Evolutionary conservation across 768 basidiomycete species (phyloP).

Genomic region (Boletus fagicola): DNA sequence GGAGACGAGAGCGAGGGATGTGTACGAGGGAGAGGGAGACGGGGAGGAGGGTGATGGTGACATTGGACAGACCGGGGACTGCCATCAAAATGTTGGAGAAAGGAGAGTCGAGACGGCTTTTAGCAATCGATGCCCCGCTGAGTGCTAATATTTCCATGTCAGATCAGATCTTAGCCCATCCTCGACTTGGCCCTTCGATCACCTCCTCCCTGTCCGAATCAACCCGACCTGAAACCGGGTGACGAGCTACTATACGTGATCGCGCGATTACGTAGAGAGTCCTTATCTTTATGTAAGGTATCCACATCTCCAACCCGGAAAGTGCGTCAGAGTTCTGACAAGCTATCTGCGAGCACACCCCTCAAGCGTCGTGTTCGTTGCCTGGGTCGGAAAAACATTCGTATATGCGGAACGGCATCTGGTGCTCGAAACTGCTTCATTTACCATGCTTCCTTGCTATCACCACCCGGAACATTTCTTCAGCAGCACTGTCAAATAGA

Average conservation of each 20-base stretch:
- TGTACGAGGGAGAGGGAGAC: conserved; percentile 71
- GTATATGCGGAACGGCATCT: not conserved
- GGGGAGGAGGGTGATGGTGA: conserved; percentile 70
- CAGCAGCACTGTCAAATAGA: not conserved
- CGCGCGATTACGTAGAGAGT: not conserved
- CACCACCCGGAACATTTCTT: not conserved
- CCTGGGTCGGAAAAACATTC: too few relatives aligned
- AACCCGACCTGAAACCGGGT: not conserved
- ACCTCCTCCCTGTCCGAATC: not conserved
- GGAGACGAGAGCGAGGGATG: conserved; percentile 67
- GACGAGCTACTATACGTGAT: too few relatives aligned
- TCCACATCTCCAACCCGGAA: too few relatives aligned
- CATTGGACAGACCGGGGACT: conserved; percentile 28
- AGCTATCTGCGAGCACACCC: too few relatives aligned
- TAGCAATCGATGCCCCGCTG: not conserved
- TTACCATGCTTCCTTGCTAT: too few relatives aligned
- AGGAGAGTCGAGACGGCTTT: conserved; percentile 9
- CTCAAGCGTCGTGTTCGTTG: not conserved
- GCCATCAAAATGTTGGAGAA: conserved; percentile 25
- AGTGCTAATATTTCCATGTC: conserved; percentile 15
- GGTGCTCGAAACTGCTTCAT: not conserved
- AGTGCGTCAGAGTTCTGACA: too few relatives aligned
- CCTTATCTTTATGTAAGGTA: conserved; percentile 13
- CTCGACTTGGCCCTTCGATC: not conserved
- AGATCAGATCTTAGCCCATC: conserved; percentile 7